Conservation (phyloP, 805 yeast genomes). For the Ogataea siamensis region DNA sequence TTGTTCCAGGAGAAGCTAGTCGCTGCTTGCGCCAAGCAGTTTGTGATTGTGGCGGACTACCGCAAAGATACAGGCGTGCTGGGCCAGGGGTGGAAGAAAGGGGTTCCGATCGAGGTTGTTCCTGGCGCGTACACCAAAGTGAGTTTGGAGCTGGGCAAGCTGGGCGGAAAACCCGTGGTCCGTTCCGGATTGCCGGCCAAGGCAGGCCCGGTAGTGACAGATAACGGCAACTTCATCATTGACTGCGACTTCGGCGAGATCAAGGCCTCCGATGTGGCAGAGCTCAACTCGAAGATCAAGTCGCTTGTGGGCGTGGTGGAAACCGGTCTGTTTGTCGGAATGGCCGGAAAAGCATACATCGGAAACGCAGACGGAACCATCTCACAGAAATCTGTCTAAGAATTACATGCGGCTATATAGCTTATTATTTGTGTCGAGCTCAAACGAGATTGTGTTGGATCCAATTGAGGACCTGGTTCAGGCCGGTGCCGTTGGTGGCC, state of each 20-base stretch:
- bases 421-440: neutral
- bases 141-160: constrained; percentile 50
- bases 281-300: constrained; percentile 66
- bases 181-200: constrained; percentile 89
- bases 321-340: constrained; percentile 80
- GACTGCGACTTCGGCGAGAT: constrained; percentile 92
- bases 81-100: constrained; percentile 83
- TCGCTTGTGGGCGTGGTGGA: constrained; percentile 90
- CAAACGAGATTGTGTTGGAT: constrained; percentile 52
- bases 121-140: constrained; percentile 85
- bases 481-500: constrained; percentile 87
- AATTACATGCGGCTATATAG: constrained; percentile 2
- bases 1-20: constrained; percentile 94
- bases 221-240: constrained; percentile 87
- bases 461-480: constrained; percentile 87
- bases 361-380: constrained; percentile 76
- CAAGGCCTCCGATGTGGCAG: constrained; percentile 41
- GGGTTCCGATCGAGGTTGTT: constrained; percentile 94
- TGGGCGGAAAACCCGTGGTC: constrained; percentile 67
- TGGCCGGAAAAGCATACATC: constrained; percentile 81
- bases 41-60: constrained; percentile 88
- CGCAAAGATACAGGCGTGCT: constrained; percentile 73
- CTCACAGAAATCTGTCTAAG: constrained; percentile 37
- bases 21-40: constrained; percentile 71
- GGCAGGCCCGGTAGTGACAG: constrained; percentile 97